A percentile compares a stretch with the other conserved stretches of the same genome.
These are phyloP conservation scores for Yamadazyma conglobata DNA, from an alignment of 1,139 yeast genomes.

Conservation along the genomic window DNA sequence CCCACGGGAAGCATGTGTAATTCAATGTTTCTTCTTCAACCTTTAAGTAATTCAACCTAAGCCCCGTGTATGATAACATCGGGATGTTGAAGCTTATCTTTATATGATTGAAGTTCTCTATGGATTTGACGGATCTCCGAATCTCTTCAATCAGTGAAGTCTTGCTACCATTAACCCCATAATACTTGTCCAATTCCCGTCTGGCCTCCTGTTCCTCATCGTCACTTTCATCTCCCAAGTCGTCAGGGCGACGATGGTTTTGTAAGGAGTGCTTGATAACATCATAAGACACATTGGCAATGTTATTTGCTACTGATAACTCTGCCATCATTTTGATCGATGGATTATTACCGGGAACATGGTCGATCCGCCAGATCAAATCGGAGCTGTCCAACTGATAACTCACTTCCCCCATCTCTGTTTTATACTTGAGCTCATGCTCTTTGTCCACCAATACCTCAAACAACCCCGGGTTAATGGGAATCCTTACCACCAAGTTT, in stretches of 20 bases:
- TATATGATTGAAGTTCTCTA: slow-evolving; percentile 24
- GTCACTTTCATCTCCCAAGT: slow-evolving; percentile 4
- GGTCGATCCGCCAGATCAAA: slow-evolving; percentile 58
- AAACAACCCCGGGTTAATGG: slow-evolving; percentile 35
- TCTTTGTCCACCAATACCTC: slow-evolving; percentile 30
- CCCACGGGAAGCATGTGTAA: slow-evolving; percentile 49
- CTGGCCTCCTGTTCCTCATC: slow-evolving; percentile 17
- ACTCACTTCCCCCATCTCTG: slow-evolving; percentile 41
- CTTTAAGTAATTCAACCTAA: slow-evolving; percentile 36
- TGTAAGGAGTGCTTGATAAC: slow-evolving; percentile 10
- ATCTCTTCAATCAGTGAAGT: slow-evolving; percentile 25
- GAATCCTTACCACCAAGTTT: slow-evolving; percentile 30
- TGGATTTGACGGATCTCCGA: slow-evolving; percentile 12
- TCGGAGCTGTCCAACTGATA: slow-evolving; percentile 46
- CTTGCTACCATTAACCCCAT: slow-evolving; percentile 39
- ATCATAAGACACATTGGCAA: slow-evolving; percentile 7
- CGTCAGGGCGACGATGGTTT: slow-evolving; percentile 3
- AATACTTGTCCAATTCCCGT: slow-evolving; percentile 36
- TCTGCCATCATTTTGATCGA: slow-evolving; percentile 46
- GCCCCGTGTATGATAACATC: slow-evolving; percentile 42
- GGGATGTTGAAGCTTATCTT: slow-evolving; percentile 37
- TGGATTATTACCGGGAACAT: slow-evolving; percentile 48
- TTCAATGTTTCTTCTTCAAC: slow-evolving; percentile 40
- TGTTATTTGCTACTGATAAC: slow-evolving; percentile 19
- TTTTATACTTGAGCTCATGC: slow-evolving; percentile 33